These are phyloP conservation scores for Populus deltoides DNA, from an alignment of 345 rosid genomes.

Conservation along the genomic window DNA sequence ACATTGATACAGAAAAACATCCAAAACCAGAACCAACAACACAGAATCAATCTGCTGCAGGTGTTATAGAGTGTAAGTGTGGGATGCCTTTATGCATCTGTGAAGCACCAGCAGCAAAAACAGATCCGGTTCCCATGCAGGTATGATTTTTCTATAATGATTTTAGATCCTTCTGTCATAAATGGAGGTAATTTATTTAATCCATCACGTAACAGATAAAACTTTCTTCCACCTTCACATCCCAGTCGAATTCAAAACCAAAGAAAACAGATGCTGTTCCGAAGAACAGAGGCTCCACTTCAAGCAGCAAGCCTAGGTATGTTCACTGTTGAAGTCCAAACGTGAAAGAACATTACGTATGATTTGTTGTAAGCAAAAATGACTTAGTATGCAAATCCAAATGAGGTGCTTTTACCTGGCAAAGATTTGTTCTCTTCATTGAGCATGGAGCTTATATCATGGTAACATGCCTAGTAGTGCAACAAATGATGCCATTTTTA, in stretches of 20 bases:
- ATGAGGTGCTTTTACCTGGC: not conserved
- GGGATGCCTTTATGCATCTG: conserved; percentile 97
- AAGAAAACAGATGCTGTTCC: conserved; percentile 40
- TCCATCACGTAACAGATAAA: conserved; percentile 32
- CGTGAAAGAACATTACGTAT: not conserved
- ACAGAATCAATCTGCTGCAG: conserved; percentile 25
- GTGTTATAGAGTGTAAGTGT: conserved; percentile 66
- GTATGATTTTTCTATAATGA: conserved; percentile 21
- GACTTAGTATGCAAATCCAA: not conserved
- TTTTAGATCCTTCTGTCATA: not conserved
- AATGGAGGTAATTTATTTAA: not conserved
- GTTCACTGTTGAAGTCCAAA: conserved; percentile 10
- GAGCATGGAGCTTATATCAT: not conserved
- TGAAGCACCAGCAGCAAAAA: conserved; percentile 52
- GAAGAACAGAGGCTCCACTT: conserved; percentile 56
- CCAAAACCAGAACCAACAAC: conserved; percentile 33
- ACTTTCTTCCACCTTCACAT: conserved; percentile 23
- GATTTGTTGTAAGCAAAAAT: not conserved
- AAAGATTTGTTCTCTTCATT: not conserved
- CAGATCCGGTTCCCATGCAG: conserved; percentile 31
- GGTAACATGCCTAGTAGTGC: not conserved
- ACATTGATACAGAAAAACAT: conserved; percentile 38
- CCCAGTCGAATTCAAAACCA: conserved; percentile 45
- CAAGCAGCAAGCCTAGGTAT: conserved; percentile 58
- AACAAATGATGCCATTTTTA: not conserved